Conservation (phyloP, 2,329 filamentous ascomycete genomes). For the Zopfia rhizophila region DNA sequence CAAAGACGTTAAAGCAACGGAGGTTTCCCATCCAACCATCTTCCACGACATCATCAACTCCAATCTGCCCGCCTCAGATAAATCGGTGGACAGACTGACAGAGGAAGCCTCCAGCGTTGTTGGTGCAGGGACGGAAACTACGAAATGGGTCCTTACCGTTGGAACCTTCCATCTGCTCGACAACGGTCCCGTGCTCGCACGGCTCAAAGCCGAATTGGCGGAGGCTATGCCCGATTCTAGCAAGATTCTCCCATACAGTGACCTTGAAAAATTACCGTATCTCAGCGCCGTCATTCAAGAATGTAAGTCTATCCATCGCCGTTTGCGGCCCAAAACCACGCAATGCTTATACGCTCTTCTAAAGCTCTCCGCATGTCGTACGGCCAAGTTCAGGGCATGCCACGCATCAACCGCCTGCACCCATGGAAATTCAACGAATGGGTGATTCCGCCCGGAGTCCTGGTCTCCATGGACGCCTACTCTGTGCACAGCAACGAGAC, state of each 20-base stretch:
- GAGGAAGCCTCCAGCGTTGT: conserved; percentile 45
- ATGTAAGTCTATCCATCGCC: no score
- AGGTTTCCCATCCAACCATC: conserved; percentile 11
- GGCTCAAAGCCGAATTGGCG: conserved; percentile 35
- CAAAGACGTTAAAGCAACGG: no score
- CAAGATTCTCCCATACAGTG: conserved; percentile 28
- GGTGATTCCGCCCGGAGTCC: conserved; percentile 29
- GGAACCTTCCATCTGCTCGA: conserved; percentile 44
- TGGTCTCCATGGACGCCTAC: conserved; percentile 41
- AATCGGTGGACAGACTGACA: conserved; percentile 17
- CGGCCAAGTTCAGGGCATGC: conserved; percentile 1
- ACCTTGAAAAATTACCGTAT: conserved; percentile 41
- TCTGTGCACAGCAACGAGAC: conserved; percentile 45
- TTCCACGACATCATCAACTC: conserved; percentile 14
- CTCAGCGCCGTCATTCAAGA: conserved; percentile 46
- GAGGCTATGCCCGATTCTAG: conserved; percentile 27
- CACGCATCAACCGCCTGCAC: conserved; percentile 1
- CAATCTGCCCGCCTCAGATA: conserved; percentile 9
- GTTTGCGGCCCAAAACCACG: no score
- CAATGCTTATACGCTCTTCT: no score
- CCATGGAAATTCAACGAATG: no score
- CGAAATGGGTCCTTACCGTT: conserved; percentile 37
- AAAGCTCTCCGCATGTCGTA: conserved; percentile 1
- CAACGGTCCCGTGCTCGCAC: conserved; percentile 12
- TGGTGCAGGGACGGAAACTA: conserved; percentile 49